Evolutionary conservation across 1,139 yeast genomes (phyloP).

Genomic region (Petasospora fabianii): DNA sequence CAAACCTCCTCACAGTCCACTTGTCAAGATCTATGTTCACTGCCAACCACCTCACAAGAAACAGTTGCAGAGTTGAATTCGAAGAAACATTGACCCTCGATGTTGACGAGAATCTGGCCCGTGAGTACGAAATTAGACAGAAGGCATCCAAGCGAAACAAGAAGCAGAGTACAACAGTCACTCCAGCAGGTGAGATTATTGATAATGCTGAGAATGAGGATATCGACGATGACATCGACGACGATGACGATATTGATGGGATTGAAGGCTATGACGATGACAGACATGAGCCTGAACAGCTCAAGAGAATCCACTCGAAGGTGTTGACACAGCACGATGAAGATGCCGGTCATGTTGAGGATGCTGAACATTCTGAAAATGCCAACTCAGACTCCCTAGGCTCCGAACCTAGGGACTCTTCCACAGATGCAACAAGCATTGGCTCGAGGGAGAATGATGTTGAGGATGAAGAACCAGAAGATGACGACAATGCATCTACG

Average conservation of each 20-base stretch:
- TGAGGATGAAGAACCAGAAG: conserved; percentile 22
- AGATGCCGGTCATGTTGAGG: conserved; percentile 26
- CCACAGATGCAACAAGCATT: conserved; percentile 16
- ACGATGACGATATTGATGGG: conserved; percentile 23
- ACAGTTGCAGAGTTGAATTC: conserved; percentile 69
- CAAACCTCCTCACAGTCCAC: conserved; percentile 70
- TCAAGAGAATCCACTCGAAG: conserved; percentile 23
- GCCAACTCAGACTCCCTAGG: conserved; percentile 5
- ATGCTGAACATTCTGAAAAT: conserved; percentile 16
- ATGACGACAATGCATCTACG: conserved; percentile 10
- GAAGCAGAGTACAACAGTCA: conserved; percentile 9
- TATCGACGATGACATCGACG: conserved; percentile 19
- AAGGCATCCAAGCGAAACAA: conserved; percentile 18
- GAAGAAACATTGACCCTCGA: conserved; percentile 53
- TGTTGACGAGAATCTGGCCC: conserved; percentile 45
- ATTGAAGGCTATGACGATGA: conserved; percentile 25
- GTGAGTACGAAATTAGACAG: conserved; percentile 38
- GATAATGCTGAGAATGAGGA: conserved; percentile 22
- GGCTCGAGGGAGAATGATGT: conserved; percentile 23
- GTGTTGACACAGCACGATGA: conserved; percentile 31
- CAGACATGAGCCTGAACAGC: conserved; percentile 23
- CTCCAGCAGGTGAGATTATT: conserved; percentile 12
- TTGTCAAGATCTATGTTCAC: conserved; percentile 76
- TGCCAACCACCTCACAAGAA: conserved; percentile 69
- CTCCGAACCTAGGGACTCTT: conserved; percentile 23